Conservation (phyloP, 2,329 filamentous ascomycete genomes). For the Diplocarpon mali region DNA sequence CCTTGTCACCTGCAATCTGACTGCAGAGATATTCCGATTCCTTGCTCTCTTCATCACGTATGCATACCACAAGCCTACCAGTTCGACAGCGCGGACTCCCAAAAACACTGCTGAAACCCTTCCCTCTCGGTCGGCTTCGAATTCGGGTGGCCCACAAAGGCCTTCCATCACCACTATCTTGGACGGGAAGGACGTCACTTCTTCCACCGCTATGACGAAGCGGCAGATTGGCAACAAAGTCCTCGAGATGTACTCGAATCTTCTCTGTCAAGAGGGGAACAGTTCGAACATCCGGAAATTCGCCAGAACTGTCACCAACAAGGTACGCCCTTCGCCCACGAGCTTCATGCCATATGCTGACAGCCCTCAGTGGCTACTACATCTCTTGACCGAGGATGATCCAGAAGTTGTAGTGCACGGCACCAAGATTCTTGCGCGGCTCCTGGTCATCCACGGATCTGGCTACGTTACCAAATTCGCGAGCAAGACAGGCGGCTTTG, state of each 20-base stretch:
- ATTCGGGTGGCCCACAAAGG: constrained; percentile 20
- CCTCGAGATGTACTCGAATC: constrained; percentile 63
- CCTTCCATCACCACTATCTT: constrained; percentile 21
- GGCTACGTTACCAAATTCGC: constrained; percentile 78
- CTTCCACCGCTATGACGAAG: constrained; percentile 41
- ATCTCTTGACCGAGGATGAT: constrained; percentile 80
- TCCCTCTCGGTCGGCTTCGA: constrained; percentile 28
- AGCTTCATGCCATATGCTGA: constrained; percentile 21
- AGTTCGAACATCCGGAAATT: constrained; percentile 69
- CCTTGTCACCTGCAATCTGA: constrained; percentile 70
- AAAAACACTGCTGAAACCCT: constrained; percentile 36
- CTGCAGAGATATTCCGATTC: constrained; percentile 73
- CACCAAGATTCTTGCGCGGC: constrained; percentile 69
- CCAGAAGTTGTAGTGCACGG: constrained; percentile 72
- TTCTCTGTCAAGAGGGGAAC: constrained; percentile 66
- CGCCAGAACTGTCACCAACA: constrained; percentile 88
- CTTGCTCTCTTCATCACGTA: constrained; percentile 90
- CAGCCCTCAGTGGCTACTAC: constrained; percentile 67
- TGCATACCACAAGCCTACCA: constrained; percentile 55
- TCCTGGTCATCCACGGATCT: constrained; percentile 72
- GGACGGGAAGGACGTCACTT: constrained; percentile 25
- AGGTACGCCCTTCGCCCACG: constrained; percentile 42
- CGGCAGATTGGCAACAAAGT: constrained; percentile 64
- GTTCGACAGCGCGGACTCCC: constrained; percentile 40
- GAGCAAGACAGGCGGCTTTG: constrained; percentile 83